Evolutionary conservation across 2,329 filamentous ascomycete species (phyloP), one percentile per base, ranked within the genome.

Genomic region (Endocalyx cinctus): DNA sequence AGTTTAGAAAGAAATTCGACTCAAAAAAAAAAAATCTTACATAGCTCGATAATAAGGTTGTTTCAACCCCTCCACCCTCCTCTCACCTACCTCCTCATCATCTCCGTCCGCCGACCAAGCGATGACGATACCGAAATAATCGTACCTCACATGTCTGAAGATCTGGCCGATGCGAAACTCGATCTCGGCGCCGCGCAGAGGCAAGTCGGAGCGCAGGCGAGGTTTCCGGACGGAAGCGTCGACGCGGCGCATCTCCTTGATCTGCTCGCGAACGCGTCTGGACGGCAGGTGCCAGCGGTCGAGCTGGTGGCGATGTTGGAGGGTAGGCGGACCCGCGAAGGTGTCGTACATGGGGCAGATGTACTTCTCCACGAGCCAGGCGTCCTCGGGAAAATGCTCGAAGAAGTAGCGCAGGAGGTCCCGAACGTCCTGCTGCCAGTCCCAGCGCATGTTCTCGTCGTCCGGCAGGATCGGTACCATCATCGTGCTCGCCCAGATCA

Each of bases 81-180:
- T 8, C 8, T n/a, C n/a, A 23, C n/a, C 20, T 8, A 23, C 20
- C 8, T 69, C 54, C 68, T 65, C 52, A 77, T 82, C 81, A 72
- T 84, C 39, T 68, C 69, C 46, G 39, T 80, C 79, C 31, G 65
- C 63, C 31, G 84, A 81, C 89, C 90, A 98, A n/a, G 89, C 89
- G 11, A 84, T 86, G 38, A 98, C 84, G 17, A 94, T 74, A 13
- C 83, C 89, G 30, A 81, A 67, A 56, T 90, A 95, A 14, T 73
- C 67, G 55, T 92, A 95, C 28, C 88, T 75, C 41, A 71, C 78
- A 60, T 98, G 92, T 29, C 72, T 74, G 55, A 97, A 94, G 6
- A 95, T 73, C 48, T 94, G 84, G 1, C 92, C 92, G 30, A 95
- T 74, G 31, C 70, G 76, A 57, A 78, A 90, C 39, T 63, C 71